Percentiles rank a stretch among this genome's conserved stretches.
Evolutionary conservation across 2,329 filamentous ascomycete genomes (phyloP).

Genomic region (Phoma herbarum): DNA sequence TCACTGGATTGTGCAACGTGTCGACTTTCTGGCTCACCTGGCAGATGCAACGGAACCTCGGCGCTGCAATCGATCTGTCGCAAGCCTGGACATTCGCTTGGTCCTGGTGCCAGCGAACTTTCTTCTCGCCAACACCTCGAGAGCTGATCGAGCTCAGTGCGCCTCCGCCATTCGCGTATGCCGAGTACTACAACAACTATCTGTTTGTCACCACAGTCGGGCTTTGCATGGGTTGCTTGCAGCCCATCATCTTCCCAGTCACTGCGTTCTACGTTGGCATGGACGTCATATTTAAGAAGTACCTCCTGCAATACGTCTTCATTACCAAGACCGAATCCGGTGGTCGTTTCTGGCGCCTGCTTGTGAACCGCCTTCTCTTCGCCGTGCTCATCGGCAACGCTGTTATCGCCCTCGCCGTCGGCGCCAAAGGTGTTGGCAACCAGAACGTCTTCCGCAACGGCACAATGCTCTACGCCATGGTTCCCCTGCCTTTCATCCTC

Average conservation of each 20-base stretch:
- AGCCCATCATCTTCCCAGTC: conserved; percentile 85
- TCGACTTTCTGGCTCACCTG: conserved; percentile 92
- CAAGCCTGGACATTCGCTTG: conserved; percentile 83
- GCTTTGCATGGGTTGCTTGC: conserved; percentile 81
- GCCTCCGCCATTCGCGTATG: conserved; percentile 90
- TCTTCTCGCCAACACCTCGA: conserved; percentile 85
- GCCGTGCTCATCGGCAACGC: conserved; percentile 79
- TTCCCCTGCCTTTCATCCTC: conserved; percentile 81
- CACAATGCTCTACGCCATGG: conserved; percentile 71
- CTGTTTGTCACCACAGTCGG: conserved; percentile 90
- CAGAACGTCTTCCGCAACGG: conserved; percentile 52
- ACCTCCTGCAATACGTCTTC: conserved; percentile 83
- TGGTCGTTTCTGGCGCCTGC: conserved; percentile 86
- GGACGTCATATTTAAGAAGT: conserved; percentile 92
- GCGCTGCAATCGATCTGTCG: conserved; percentile 80
- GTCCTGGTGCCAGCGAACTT: conserved; percentile 81
- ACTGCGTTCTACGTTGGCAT: conserved; percentile 88
- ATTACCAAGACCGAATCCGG: conserved; percentile 96
- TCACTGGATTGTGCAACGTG: conserved; percentile 79
- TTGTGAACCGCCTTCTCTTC: conserved; percentile 93
- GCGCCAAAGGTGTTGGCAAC: conserved; percentile 66
- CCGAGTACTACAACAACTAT: conserved; percentile 97
- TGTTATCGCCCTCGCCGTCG: conserved; percentile 79
- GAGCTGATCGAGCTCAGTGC: conserved; percentile 93
- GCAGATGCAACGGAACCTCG: conserved; percentile 89